phyloP scores from a whole-genome alignment of 768 basidiomycete genomes.

The Mycena venus region DNA sequence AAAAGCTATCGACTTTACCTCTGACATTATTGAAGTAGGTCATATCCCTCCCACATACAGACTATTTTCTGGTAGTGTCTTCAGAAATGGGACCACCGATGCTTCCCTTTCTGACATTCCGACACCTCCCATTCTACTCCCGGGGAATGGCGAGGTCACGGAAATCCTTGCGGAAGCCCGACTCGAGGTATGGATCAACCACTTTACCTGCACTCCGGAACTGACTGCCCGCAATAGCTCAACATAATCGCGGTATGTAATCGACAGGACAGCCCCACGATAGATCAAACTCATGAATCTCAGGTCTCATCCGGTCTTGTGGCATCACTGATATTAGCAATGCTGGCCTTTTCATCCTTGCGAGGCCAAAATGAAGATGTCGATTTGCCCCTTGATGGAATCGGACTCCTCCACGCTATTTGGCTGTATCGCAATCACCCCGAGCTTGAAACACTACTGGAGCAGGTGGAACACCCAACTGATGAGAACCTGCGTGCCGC shows the following conservation, averaged over 20 bases:
- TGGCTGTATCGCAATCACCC: slow-evolving; percentile 9
- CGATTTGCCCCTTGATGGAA: background rate
- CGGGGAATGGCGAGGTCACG: background rate
- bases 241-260: too few species aligned
- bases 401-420: too few species aligned
- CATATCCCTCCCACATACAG: background rate
- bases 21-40: background rate
- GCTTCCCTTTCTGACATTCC: background rate
- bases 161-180: background rate
- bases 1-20: background rate
- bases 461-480: too few species aligned
- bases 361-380: background rate
- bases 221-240: too few species aligned
- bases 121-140: background rate
- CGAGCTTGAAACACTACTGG: background rate
- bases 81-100: background rate
- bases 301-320: background rate
- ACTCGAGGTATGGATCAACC: background rate
- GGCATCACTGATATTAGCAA: background rate
- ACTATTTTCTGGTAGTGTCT: too few species aligned
- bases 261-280: too few species aligned
- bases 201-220: background rate
- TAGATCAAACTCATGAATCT: background rate
- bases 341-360: background rate
- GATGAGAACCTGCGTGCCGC: too few species aligned